Conservation (phyloP, 805 yeast species). For the Metschnikowia kofuensis region DNA sequence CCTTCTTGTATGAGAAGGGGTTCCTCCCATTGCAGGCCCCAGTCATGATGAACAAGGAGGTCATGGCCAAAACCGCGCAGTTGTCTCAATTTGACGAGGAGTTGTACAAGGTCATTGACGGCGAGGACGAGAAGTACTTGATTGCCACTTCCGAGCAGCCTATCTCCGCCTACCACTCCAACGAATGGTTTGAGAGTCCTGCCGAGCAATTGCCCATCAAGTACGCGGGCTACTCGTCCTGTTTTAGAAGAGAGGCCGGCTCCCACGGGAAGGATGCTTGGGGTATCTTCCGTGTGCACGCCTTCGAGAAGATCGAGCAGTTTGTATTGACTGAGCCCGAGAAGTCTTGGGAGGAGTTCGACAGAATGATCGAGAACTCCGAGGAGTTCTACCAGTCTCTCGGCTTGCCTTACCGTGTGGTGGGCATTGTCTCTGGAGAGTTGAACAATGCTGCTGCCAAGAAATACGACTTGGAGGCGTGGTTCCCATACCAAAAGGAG, state of each 20-base stretch:
- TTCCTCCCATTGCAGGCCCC: slow-evolving; percentile 96
- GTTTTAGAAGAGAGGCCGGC: slow-evolving; percentile 99
- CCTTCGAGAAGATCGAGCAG: slow-evolving; percentile 97
- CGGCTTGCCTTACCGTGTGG: slow-evolving; percentile 94
- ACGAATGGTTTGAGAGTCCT: slow-evolving; percentile 98
- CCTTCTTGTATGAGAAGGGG: slow-evolving; percentile 72
- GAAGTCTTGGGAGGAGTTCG: slow-evolving; percentile 96
- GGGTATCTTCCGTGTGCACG: slow-evolving; percentile 99
- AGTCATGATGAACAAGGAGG: slow-evolving; percentile 99
- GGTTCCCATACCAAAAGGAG: slow-evolving; percentile 99
- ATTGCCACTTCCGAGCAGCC: slow-evolving; percentile 99
- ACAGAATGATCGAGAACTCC: slow-evolving; percentile 85
- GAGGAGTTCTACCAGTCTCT: slow-evolving; percentile 93
- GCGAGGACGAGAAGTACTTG: slow-evolving; percentile 95
- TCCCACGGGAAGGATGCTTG: slow-evolving; percentile 99
- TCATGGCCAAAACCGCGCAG: slow-evolving; percentile 99
- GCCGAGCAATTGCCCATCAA: slow-evolving; percentile 93
- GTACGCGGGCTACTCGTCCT: slow-evolving; percentile 96
- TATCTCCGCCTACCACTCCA: slow-evolving; percentile 93
- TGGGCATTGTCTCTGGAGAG: slow-evolving; percentile 97
- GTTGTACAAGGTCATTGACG: slow-evolving; percentile 93
- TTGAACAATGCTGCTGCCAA: slow-evolving; percentile 98
- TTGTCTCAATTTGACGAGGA: slow-evolving; percentile 97
- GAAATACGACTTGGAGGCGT: slow-evolving; percentile 97
- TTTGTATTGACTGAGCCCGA: slow-evolving; percentile 95